Conservation (phyloP, 176 grass and related monocot genomes). For the Cenchrus americanus region DNA sequence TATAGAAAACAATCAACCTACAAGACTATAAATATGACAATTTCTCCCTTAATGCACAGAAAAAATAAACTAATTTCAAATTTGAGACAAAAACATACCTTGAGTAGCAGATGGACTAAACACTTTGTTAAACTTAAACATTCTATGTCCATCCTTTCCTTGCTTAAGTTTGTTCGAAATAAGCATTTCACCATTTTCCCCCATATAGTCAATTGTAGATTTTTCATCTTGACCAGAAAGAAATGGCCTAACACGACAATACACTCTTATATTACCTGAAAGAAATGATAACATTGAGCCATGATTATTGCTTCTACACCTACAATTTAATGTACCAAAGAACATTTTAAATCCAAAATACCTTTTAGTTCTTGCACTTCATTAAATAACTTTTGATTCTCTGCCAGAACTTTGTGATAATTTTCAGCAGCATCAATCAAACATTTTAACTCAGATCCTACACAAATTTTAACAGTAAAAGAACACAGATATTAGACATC, state of each 20-base stretch:
- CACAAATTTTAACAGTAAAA: conserved; percentile 29
- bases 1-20: neutral
- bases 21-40: neutral
- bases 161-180: conserved; percentile 84
- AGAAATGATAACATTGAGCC: neutral
- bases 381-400: conserved; percentile 95
- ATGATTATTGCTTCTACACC: neutral
- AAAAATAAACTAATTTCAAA: neutral
- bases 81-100: conserved; percentile 52
- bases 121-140: conserved; percentile 99
- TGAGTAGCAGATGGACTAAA: conserved; percentile 68
- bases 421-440: conserved; percentile 88
- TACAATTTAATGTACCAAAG: neutral
- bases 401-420: conserved; percentile 84
- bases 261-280: conserved; percentile 97
- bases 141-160: conserved; percentile 83
- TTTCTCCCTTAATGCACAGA: too few relatives aligned
- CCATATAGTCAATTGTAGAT: conserved; percentile 83
- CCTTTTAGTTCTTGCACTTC: conserved; percentile 97
- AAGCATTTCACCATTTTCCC: conserved; percentile 86
- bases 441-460: conserved; percentile 72
- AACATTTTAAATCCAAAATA: conserved; percentile 15
- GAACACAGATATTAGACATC: neutral
- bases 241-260: conserved; percentile 95
- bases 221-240: conserved; percentile 81